A percentile compares a stretch with the other conserved stretches of the same genome.
Evolutionary conservation across 805 yeast genomes (phyloP).

Genomic region (Saccharomycodes ludwigii): DNA sequence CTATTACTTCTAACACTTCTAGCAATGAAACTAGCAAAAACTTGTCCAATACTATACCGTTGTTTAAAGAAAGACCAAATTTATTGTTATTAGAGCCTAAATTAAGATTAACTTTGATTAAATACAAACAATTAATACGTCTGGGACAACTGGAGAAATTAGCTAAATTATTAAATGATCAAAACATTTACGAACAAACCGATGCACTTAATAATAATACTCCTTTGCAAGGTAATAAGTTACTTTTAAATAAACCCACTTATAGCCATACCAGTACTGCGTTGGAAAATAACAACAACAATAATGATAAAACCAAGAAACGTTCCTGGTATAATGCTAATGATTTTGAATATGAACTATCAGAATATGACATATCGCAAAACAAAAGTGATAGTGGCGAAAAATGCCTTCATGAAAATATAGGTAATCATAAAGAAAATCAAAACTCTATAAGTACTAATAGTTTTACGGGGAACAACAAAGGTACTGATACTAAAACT

Average conservation of each 20-base stretch:
- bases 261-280: too few relatives aligned
- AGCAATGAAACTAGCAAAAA: too few relatives aligned
- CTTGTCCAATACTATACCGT: too few relatives aligned
- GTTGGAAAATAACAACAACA: not conserved
- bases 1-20: too few relatives aligned
- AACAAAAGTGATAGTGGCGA: slow-evolving; percentile 2
- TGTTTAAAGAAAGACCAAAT: not conserved
- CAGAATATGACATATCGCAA: slow-evolving; percentile 14
- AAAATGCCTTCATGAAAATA: not conserved
- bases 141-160: not conserved
- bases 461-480: too few relatives aligned
- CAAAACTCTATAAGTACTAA: too few relatives aligned
- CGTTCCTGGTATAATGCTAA: slow-evolving; percentile 7
- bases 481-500: too few relatives aligned
- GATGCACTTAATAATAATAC: too few relatives aligned
- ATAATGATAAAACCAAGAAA: not conserved
- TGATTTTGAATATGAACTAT: slow-evolving; percentile 18
- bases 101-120: not conserved
- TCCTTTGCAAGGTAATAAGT: too few relatives aligned
- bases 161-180: not conserved
- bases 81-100: not conserved
- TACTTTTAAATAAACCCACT: too few relatives aligned
- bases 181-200: not conserved
- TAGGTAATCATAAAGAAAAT: not conserved
- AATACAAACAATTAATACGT: not conserved